Evolutionary conservation across 768 basidiomycete genomes (phyloP).

Genomic region (Tricholoma hemisulphureum): DNA sequence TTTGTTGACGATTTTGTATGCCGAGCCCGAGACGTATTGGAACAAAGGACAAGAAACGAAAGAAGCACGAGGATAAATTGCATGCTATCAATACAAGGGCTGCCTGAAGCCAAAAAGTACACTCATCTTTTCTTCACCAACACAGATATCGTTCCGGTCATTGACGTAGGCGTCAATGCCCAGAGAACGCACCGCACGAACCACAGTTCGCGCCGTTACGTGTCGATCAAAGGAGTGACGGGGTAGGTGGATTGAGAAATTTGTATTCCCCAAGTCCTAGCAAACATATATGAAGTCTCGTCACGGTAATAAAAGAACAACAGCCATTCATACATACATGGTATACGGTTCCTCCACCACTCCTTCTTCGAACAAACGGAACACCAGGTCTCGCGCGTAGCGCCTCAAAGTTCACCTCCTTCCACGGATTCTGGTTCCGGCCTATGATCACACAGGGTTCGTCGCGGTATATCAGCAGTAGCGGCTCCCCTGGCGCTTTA

Average conservation of each 20-base stretch:
- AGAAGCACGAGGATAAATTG: background rate
- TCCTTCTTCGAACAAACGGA: conserved; percentile 80
- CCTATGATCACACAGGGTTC: conserved; percentile 90
- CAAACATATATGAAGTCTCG: background rate
- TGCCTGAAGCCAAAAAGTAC: conserved; percentile 21
- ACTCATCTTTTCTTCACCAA: conserved; percentile 85
- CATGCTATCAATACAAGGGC: background rate
- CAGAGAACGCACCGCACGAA: conserved; percentile 73
- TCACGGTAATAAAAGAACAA: background rate
- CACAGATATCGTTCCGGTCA: conserved; percentile 88
- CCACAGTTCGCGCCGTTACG: conserved; percentile 72
- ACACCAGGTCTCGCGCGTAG: conserved; percentile 49
- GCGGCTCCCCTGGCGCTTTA: conserved; percentile 59
- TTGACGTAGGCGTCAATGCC: conserved; percentile 78
- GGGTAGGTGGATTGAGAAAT: conserved; percentile 92
- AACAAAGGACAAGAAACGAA: conserved; percentile 7
- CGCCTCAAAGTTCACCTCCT: conserved; percentile 79
- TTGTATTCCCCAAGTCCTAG: conserved; percentile 96
- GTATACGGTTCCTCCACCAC: conserved; percentile 95
- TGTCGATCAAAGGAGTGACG: conserved; percentile 76
- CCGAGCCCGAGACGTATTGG: conserved; percentile 89
- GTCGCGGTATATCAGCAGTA: conserved; percentile 87
- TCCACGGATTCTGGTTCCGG: conserved; percentile 98
- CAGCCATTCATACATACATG: conserved; percentile 59
- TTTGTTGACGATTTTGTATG: conserved; percentile 90